Percentiles rank a stretch among this genome's conserved stretches.
These are phyloP conservation scores for Agroathelia rolfsii DNA, from an alignment of 1,284 basidiomycete genomes.

Conservation along the genomic window DNA sequence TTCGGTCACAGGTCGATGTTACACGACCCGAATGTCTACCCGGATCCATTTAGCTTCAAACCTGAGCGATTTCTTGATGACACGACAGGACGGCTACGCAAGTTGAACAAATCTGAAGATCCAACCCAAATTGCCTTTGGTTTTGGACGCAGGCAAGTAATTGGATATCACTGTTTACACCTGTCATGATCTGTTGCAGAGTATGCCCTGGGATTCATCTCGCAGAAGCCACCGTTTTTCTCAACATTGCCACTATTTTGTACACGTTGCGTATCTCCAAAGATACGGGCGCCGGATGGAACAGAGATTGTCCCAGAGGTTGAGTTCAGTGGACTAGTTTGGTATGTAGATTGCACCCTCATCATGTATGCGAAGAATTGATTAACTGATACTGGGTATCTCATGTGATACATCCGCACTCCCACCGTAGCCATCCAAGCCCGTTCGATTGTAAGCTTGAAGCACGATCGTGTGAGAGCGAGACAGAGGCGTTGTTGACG, in stretches of 20 bases:
- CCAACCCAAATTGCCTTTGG: conserved; percentile 12
- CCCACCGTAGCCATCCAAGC: too few species aligned
- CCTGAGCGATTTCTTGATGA: conserved; percentile 13
- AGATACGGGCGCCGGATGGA: conserved; percentile 8
- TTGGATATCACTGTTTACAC: too few species aligned
- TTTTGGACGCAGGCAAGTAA: conserved; percentile 19
- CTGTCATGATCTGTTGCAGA: too few species aligned
- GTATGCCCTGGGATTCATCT: conserved; percentile 5
- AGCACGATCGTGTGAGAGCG: too few species aligned
- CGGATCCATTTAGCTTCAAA: conserved; percentile 10
- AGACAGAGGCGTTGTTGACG: too few species aligned
- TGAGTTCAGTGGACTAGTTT: too few species aligned
- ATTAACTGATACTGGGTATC: too few species aligned
- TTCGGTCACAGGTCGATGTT: conserved; percentile 23
- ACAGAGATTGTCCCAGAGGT: conserved; percentile 11
- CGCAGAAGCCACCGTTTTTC: conserved; percentile 5
- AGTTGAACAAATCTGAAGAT: conserved; percentile 2
- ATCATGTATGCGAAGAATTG: too few species aligned
- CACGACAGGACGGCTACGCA: conserved; percentile 1
- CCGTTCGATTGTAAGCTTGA: too few species aligned
- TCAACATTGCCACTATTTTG: conserved; percentile 7
- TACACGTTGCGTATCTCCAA: conserved; percentile 5
- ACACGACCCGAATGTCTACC: conserved; percentile 10
- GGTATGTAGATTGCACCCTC: conserved; percentile 3
- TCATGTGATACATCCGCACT: too few species aligned